A percentile compares a stretch with the other conserved stretches of the same genome.
Evolutionary conservation across 2,329 filamentous ascomycete genomes (phyloP).

Genomic region (Xylariales sp.): DNA sequence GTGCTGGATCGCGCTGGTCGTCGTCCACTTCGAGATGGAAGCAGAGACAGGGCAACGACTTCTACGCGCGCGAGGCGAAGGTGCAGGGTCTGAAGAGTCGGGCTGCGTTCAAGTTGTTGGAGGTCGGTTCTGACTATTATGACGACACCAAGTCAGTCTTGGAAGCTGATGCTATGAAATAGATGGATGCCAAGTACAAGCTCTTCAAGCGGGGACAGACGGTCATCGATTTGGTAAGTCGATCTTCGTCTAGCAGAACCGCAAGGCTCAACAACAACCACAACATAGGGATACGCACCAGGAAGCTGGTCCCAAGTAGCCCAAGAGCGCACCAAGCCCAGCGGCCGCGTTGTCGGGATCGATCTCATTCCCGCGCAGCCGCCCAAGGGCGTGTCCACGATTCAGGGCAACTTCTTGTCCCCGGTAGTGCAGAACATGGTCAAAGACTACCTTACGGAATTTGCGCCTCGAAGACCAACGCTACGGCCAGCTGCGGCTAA

Average conservation of each 20-base stretch:
- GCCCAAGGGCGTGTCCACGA: constrained; percentile 84
- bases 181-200: constrained; percentile 79
- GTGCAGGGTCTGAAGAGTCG: constrained; percentile 80
- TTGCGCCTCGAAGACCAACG: constrained; percentile 16
- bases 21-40: constrained; percentile 77
- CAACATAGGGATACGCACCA: constrained; percentile 75
- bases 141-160: too few relatives aligned
- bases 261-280: constrained; percentile 5
- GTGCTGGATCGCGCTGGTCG: too few relatives aligned
- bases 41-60: constrained; percentile 68
- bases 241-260: too few relatives aligned
- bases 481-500: constrained; percentile 7
- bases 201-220: constrained; percentile 79
- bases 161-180: too few relatives aligned
- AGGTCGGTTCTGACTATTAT: constrained; percentile 47
- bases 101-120: constrained; percentile 87
- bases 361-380: constrained; percentile 92
- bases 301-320: constrained; percentile 78
- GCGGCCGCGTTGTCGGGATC: constrained; percentile 80
- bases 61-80: constrained; percentile 68
- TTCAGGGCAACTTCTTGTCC: constrained; percentile 90
- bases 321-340: constrained; percentile 67
- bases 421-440: constrained; percentile 70
- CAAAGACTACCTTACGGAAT: constrained; percentile 65
- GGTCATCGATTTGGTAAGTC: constrained; percentile 76